Percentiles rank a stretch among this genome's conserved stretches.
These are phyloP conservation scores for Trichocladium uniseriatum DNA, from an alignment of 495 filamentous ascomycete genomes.

Conservation along the genomic window DNA sequence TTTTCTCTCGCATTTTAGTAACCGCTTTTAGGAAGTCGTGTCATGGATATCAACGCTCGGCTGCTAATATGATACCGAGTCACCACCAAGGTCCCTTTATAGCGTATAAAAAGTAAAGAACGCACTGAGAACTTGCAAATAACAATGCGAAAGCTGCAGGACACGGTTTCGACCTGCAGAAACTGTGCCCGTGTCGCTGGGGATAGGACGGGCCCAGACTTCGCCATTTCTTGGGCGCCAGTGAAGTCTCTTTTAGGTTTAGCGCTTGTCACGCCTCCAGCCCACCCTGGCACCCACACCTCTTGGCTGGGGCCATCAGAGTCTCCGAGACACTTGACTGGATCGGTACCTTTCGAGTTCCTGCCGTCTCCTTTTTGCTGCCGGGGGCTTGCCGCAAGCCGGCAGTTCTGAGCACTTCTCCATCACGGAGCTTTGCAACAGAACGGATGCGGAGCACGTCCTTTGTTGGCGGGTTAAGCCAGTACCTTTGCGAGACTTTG, in stretches of 20 bases:
- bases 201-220: neutral
- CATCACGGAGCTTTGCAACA: too few species aligned
- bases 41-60: too few species aligned
- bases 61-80: too few species aligned
- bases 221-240: constrained; percentile 1
- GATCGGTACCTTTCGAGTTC: neutral
- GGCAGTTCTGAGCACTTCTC: neutral
- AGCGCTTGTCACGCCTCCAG: neutral
- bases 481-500: too few species aligned
- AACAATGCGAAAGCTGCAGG: neutral
- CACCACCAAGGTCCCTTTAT: too few species aligned
- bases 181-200: neutral
- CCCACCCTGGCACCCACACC: neutral
- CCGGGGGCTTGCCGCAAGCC: neutral
- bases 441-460: too few species aligned
- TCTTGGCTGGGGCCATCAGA: neutral
- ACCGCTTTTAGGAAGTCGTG: too few species aligned
- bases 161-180: neutral
- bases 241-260: neutral
- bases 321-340: neutral
- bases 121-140: too few species aligned
- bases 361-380: neutral
- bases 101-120: too few species aligned
- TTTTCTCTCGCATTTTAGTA: too few species aligned
- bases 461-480: too few species aligned